Percentiles rank a stretch among this genome's conserved stretches.
Evolutionary conservation across 2,329 filamentous ascomycete species (phyloP).

Genomic region (Thyridium curvatum): DNA sequence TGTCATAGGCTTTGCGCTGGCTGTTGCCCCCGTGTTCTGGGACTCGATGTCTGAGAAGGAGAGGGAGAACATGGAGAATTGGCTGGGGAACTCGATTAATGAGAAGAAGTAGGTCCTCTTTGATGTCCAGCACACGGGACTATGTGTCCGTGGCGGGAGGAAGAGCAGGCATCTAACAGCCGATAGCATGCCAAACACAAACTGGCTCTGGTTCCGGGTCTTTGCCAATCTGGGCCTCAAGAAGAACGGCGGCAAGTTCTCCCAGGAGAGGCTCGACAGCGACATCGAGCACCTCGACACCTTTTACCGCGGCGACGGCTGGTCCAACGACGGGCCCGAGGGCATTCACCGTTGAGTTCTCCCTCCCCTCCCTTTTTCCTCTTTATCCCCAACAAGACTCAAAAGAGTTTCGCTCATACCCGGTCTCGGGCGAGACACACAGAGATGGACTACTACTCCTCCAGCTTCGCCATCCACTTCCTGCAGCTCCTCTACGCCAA

Average conservation of each 20-base stretch:
- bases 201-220: conserved; percentile 77
- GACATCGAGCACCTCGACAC: conserved; percentile 75
- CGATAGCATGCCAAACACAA: conserved; percentile 61
- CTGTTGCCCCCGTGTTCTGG: conserved; percentile 63
- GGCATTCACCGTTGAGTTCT: conserved; percentile 58
- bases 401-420: too few species aligned
- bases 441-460: conserved; percentile 82
- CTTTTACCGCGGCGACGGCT: conserved; percentile 75
- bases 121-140: too few species aligned
- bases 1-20: conserved; percentile 58
- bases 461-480: conserved; percentile 76
- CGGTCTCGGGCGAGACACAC: conserved; percentile 5
- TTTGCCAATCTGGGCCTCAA: conserved; percentile 76
- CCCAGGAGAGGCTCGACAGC: conserved; percentile 60
- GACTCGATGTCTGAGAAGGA: conserved; percentile 55
- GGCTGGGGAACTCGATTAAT: conserved; percentile 71
- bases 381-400: not conserved
- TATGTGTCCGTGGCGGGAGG: not conserved
- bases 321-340: conserved; percentile 76
- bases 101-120: conserved; percentile 54
- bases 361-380: not conserved
- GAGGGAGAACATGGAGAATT: conserved; percentile 60
- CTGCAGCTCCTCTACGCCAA: conserved; percentile 72
- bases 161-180: too few species aligned
- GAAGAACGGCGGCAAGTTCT: conserved; percentile 67